Conservation (phyloP, 371 early-diverging fungal genomes). For the Haplosporangium sp. region DNA sequence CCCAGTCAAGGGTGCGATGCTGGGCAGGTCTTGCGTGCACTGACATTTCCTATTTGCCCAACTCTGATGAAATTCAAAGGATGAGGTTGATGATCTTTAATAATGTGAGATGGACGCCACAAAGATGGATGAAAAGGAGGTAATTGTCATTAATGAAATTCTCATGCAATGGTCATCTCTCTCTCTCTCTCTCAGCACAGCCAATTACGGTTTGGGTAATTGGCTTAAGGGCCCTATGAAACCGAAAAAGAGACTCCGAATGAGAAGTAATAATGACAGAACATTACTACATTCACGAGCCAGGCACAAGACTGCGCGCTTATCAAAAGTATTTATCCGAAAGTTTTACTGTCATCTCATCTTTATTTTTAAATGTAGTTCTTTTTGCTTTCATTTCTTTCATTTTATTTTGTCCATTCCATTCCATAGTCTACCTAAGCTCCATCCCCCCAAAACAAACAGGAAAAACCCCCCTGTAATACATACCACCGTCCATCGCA, state of each 20-base stretch:
- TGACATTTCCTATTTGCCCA: slow-evolving; percentile 20
- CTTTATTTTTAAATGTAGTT: too few species aligned
- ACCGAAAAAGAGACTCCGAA: background rate
- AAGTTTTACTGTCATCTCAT: too few species aligned
- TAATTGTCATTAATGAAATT: too few species aligned
- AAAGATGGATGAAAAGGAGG: background rate
- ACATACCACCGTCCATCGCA: background rate
- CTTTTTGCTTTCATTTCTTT: background rate
- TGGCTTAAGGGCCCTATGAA: background rate
- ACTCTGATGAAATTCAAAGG: background rate
- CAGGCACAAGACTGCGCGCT: background rate
- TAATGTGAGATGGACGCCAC: background rate
- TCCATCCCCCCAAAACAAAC: too few species aligned
- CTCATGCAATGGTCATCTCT: too few species aligned
- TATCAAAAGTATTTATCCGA: background rate
- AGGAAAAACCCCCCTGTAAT: background rate
- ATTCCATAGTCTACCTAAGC: too few species aligned
- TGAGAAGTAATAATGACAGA: background rate
- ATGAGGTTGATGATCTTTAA: background rate
- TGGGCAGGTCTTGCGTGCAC: slow-evolving; percentile 16
- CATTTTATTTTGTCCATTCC: too few species aligned
- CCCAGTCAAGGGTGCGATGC: slow-evolving; percentile 70
- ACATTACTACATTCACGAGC: background rate
- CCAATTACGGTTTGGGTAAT: background rate
- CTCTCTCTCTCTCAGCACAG: background rate